A percentile compares a stretch with the other conserved stretches of the same genome.
These are phyloP conservation scores for Austroboletus eburneus DNA, from an alignment of 768 basidiomycete genomes.

Conservation along the genomic window DNA sequence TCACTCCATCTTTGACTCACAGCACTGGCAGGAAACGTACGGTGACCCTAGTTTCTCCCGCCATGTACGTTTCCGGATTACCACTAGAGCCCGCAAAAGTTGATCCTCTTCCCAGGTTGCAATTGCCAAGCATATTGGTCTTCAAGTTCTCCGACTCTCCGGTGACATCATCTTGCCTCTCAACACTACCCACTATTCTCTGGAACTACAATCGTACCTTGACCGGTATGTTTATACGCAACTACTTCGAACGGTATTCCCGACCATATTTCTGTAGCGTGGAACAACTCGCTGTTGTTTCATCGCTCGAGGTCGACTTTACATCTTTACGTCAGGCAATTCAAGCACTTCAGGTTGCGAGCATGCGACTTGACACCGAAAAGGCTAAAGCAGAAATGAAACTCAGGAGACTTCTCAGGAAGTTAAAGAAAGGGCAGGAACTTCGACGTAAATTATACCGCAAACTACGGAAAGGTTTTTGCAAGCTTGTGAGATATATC, in stretches of 20 bases:
- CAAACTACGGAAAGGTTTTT: constrained; percentile 18
- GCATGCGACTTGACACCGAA: constrained; percentile 54
- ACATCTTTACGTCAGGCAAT: constrained; percentile 45
- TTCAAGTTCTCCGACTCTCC: constrained; percentile 56
- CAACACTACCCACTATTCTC: constrained; percentile 73
- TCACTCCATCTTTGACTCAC: constrained; percentile 68
- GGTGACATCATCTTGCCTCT: constrained; percentile 66
- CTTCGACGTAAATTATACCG: constrained; percentile 19
- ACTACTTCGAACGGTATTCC: constrained; percentile 23
- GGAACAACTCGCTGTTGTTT: constrained; percentile 19
- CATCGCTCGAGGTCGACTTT: constrained; percentile 48
- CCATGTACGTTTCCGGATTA: constrained; percentile 45
- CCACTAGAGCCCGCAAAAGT: background rate
- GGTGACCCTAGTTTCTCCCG: constrained; percentile 73
- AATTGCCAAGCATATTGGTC: constrained; percentile 62
- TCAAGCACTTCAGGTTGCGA: constrained; percentile 44
- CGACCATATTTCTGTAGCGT: constrained; percentile 23
- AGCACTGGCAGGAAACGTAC: constrained; percentile 69
- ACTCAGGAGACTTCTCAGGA: constrained; percentile 44
- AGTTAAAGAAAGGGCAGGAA: constrained; percentile 27
- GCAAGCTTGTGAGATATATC: constrained; percentile 35
- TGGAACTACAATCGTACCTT: constrained; percentile 62
- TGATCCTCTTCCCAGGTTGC: constrained; percentile 43
- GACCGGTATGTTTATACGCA: constrained; percentile 40
- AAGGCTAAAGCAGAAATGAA: constrained; percentile 50